A percentile compares a stretch with the other conserved stretches of the same genome.
Conservation (phyloP, 768 basidiomycete genomes). For the Infundibulicybe gibba region DNA sequence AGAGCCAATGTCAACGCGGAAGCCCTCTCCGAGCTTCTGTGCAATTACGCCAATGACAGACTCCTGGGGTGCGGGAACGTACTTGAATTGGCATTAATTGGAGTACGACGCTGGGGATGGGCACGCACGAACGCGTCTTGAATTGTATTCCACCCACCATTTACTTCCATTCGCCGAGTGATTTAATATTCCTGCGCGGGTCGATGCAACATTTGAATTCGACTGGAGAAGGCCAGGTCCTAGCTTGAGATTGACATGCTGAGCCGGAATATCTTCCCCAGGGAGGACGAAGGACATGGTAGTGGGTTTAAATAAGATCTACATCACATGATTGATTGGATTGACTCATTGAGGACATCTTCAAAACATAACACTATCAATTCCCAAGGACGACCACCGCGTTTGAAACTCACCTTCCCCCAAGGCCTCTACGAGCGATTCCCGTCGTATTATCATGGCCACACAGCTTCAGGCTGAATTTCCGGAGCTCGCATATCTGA, state of each 20-base stretch:
- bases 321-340: too few species aligned
- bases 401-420: too few species aligned
- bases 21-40: constrained; percentile 84
- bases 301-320: constrained; percentile 7
- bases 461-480: constrained; percentile 57
- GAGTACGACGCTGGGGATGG: not conserved
- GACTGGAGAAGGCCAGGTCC: constrained; percentile 77
- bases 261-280: constrained; percentile 72
- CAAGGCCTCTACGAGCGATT: constrained; percentile 5
- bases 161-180: constrained; percentile 70
- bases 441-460: constrained; percentile 24
- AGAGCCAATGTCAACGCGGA: constrained; percentile 90
- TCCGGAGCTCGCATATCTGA: constrained; percentile 68
- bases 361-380: too few species aligned
- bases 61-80: constrained; percentile 87
- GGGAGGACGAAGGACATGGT: constrained; percentile 72
- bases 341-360: too few species aligned
- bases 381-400: too few species aligned
- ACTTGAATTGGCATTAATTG: constrained; percentile 43
- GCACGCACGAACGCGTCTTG: constrained; percentile 66
- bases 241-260: constrained; percentile 78
- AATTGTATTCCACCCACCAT: constrained; percentile 89
- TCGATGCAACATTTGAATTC: constrained; percentile 43
- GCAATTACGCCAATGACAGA: constrained; percentile 82
- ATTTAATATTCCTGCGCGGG: constrained; percentile 66